Conservation (phyloP, 2,329 filamentous ascomycete genomes). For the Thielaviopsis populi region DNA sequence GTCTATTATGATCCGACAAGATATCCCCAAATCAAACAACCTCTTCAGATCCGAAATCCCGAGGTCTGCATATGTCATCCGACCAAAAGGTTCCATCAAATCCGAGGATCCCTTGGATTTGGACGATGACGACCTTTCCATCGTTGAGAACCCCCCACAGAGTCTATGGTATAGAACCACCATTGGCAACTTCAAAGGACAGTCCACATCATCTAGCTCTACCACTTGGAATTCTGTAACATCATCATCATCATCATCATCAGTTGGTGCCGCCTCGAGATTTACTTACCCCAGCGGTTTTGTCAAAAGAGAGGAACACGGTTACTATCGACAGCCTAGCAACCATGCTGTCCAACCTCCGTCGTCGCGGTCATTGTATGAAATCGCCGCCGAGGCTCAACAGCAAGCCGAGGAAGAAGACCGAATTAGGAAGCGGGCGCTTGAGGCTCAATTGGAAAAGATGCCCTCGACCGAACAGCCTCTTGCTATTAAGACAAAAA, state of each 20-base stretch:
- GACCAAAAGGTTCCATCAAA: background rate
- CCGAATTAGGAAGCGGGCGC: slow-evolving; percentile 5
- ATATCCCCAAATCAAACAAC: background rate
- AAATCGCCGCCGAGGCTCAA: background rate
- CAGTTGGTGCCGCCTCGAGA: too few species aligned
- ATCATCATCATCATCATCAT: too few species aligned
- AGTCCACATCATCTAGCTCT: too few species aligned
- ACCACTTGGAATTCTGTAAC: too few species aligned
- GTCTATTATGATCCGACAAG: background rate
- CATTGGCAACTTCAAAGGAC: too few species aligned
- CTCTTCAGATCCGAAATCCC: background rate
- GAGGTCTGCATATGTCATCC: background rate
- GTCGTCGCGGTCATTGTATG: background rate
- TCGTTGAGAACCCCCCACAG: background rate
- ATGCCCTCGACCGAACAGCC: slow-evolving; percentile 64
- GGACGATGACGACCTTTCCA: background rate
- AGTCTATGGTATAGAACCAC: too few species aligned
- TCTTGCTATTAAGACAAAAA: slow-evolving; percentile 42
- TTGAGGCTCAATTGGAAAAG: slow-evolving; percentile 50
- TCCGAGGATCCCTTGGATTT: background rate
- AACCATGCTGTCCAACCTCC: too few species aligned
- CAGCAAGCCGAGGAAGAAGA: slow-evolving; percentile 7
- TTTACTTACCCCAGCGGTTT: too few species aligned
- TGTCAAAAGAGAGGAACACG: too few species aligned
- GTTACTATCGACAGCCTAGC: too few species aligned